A percentile compares a stretch with the other conserved stretches of the same genome.
Conservation (phyloP, 805 yeast genomes). For the Saccharomycopsis malanga region DNA sequence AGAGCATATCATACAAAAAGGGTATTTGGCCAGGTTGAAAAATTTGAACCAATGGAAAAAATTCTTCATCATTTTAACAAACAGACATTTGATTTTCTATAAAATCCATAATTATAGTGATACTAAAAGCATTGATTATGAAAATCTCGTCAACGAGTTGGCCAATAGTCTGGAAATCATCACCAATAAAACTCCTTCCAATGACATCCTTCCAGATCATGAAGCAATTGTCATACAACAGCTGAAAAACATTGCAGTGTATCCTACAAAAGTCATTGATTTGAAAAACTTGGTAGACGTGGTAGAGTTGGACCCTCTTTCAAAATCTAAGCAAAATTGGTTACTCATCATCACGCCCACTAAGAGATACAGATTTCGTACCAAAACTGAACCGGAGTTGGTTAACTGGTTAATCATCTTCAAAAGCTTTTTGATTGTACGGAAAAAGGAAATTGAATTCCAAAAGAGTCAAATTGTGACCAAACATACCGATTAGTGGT, state of each 20-base stretch:
- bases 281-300: conserved; percentile 37
- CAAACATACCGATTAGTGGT: too few relatives aligned
- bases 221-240: conserved; percentile 2
- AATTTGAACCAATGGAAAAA: conserved; percentile 43
- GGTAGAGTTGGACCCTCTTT: conserved; percentile 43
- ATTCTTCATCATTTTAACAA: conserved; percentile 38
- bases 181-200: neutral
- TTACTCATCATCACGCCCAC: conserved; percentile 40
- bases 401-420: conserved; percentile 43
- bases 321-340: conserved; percentile 38
- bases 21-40: conserved; percentile 36
- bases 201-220: neutral
- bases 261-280: conserved; percentile 30
- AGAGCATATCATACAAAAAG: conserved; percentile 36
- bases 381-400: conserved; percentile 39
- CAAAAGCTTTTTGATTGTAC: conserved; percentile 29
- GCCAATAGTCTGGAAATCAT: conserved; percentile 7
- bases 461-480: neutral
- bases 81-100: conserved; percentile 35
- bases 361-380: conserved; percentile 40
- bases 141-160: conserved; percentile 4
- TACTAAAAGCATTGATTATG: conserved; percentile 20
- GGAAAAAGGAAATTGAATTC: conserved; percentile 22
- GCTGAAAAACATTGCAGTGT: conserved; percentile 2
- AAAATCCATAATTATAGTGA: conserved; percentile 27